These are phyloP conservation scores for Exophiala alcalophila DNA, from an alignment of 2,329 filamentous ascomycete genomes.

Conservation along the genomic window DNA sequence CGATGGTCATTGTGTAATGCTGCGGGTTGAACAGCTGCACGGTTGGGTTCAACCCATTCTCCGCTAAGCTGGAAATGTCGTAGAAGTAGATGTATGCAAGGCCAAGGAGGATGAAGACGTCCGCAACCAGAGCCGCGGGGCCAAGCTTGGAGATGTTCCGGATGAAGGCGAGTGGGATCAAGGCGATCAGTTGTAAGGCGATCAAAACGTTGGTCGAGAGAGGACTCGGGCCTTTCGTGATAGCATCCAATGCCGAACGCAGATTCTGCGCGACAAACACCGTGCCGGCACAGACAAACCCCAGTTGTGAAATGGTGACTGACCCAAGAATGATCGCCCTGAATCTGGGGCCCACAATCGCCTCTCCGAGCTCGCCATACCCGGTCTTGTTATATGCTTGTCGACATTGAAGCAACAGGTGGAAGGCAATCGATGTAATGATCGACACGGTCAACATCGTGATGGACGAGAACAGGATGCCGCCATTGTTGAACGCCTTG, in stretches of 20 bases:
- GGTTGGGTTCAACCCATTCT: slow-evolving; percentile 56
- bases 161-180: slow-evolving; percentile 67
- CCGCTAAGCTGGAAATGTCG: slow-evolving; percentile 58
- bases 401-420: slow-evolving; percentile 67
- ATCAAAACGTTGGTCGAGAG: slow-evolving; percentile 61
- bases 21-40: slow-evolving; percentile 69
- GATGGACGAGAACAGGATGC: slow-evolving; percentile 70
- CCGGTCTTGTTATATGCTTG: slow-evolving; percentile 59
- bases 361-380: slow-evolving; percentile 70
- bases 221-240: slow-evolving; percentile 48
- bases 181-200: slow-evolving; percentile 60
- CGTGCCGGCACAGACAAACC: slow-evolving; percentile 73
- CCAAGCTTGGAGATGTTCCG: slow-evolving; percentile 74
- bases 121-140: slow-evolving; percentile 65
- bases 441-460: slow-evolving; percentile 64
- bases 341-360: slow-evolving; percentile 62
- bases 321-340: slow-evolving; percentile 65
- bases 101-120: slow-evolving; percentile 69
- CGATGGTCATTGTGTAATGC: slow-evolving; percentile 67
- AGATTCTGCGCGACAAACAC: slow-evolving; percentile 77
- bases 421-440: slow-evolving; percentile 68
- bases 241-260: slow-evolving; percentile 63
- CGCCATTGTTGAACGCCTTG: slow-evolving; percentile 75
- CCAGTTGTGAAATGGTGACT: slow-evolving; percentile 71
- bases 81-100: slow-evolving; percentile 71